Conservation (phyloP, 2,329 filamentous ascomycete species). For the Phialophora tarda region DNA sequence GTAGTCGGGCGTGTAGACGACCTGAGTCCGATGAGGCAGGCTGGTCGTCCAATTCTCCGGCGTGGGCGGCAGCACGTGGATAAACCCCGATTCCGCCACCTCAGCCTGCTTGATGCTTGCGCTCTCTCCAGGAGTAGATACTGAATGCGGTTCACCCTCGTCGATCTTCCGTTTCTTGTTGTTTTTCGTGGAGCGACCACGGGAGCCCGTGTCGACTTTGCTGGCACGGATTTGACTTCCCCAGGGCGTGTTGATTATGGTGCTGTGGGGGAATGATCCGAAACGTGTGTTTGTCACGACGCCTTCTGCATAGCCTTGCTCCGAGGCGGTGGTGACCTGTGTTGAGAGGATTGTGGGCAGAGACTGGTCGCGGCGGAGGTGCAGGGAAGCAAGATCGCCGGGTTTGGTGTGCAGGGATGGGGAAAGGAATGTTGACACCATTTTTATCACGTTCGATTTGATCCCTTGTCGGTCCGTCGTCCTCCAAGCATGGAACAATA, state of each 20-base stretch:
- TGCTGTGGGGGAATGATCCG: conserved; percentile 84
- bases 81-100: conserved; percentile 54
- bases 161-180: conserved; percentile 56
- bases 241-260: conserved; percentile 79
- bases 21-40: conserved; percentile 59
- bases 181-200: conserved; percentile 69
- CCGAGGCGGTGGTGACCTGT: conserved; percentile 59
- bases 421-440: conserved; percentile 68
- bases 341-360: conserved; percentile 74
- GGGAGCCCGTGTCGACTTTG: conserved; percentile 86
- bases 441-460: not conserved
- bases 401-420: conserved; percentile 67
- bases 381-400: conserved; percentile 77
- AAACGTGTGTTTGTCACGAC: conserved; percentile 90
- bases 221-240: conserved; percentile 90
- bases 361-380: conserved; percentile 85
- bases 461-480: not conserved
- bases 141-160: conserved; percentile 39
- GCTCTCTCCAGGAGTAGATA: conserved; percentile 24
- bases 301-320: conserved; percentile 76
- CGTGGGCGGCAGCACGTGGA: conserved; percentile 56
- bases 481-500: not conserved
- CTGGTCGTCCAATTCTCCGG: conserved; percentile 58
- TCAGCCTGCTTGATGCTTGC: conserved; percentile 43
- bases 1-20: conserved; percentile 61